A percentile compares a stretch with the other conserved stretches of the same genome.
Conservation (phyloP, 306 rosid species). For the Notholithocarpus densiflorus region DNA sequence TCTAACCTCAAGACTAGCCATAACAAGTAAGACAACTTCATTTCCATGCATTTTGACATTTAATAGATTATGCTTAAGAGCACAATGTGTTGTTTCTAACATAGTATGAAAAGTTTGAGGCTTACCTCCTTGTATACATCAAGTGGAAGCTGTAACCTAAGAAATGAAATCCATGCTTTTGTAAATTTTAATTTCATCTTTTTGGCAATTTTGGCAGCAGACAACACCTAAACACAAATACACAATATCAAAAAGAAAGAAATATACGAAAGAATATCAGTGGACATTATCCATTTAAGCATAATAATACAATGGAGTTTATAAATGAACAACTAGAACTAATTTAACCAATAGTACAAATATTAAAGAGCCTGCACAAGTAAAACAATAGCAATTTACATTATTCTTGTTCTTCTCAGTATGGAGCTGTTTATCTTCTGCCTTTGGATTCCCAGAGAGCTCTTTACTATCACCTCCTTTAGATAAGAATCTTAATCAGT, state of each 20-base stretch:
- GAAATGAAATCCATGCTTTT: conserved; percentile 83
- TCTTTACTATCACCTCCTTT: conserved; percentile 42
- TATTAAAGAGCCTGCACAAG: conserved; percentile 13
- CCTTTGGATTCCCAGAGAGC: conserved; percentile 38
- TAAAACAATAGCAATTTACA: conserved; percentile 32
- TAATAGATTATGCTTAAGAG: conserved; percentile 2
- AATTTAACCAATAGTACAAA: neutral
- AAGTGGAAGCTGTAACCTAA: conserved; percentile 82
- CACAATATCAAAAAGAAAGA: conserved; percentile 19
- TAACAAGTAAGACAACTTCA: neutral
- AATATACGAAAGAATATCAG: neutral
- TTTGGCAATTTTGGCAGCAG: conserved; percentile 53
- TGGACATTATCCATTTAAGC: neutral
- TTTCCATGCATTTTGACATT: conserved; percentile 1
- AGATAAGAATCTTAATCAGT: conserved; percentile 23
- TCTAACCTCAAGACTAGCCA: conserved; percentile 7
- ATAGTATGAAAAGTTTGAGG: conserved; percentile 3
- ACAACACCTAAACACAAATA: conserved; percentile 45
- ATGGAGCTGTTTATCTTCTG: conserved; percentile 43
- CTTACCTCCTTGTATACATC: conserved; percentile 92
- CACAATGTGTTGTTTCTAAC: neutral
- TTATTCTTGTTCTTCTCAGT: conserved; percentile 35
- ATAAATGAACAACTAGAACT: neutral
- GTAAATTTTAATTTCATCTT: conserved; percentile 79
- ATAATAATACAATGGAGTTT: neutral